Base-by-base conservation (phyloP, 2,329 filamentous ascomycete species). In the Neofusicoccum ribis region DNA sequence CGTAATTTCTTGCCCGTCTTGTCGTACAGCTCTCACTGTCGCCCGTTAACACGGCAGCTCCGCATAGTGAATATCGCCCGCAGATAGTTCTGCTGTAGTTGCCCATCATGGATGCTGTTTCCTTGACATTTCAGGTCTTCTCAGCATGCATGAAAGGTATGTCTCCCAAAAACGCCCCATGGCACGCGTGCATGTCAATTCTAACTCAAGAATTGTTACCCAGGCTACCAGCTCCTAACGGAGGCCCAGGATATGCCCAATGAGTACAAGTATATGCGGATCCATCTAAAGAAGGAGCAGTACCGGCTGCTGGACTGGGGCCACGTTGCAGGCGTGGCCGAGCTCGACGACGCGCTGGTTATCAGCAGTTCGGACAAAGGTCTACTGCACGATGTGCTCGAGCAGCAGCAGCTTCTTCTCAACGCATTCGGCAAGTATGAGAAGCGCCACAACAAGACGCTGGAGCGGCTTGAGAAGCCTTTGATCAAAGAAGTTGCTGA, bases 221-320 rank as follows among this genome's bases (percentile, higher is more conserved):
- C 14, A 74, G 77, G 76, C 36, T 78, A 78, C 61, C 71, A 79
- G 65, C 66, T 79, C 37, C 74, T 79, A 8, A 68, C 73, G 0
- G 77, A 79, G 63, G 77, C 76, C 8, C 72, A 71, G n/a, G 69
- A 71, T 41, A 71, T 76, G 66, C 70, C 72, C 5, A 65, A 69
- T 5, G 71, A 76, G 34, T 76, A 69, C 58, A 71, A 78, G 52
- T 71, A 74, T 56, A 68, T 78, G 12, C 70, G 75, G 1, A 70
- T 78, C n/a, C 74, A 75, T 20, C 67, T 79, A 31, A 76, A 75
- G 59, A 72, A 75, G 5, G 77, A 79, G 61, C 72, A 79, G 63
- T 70, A 74, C n/a, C 72, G 77, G 23, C 69, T 79, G 8, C 64
- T 79, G 11, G 71, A 79, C 34, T 79, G 77, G 77, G 77, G 72